Evolutionary conservation across 345 rosid genomes (phyloP).

Genomic region (Boechera divaricarpa): DNA sequence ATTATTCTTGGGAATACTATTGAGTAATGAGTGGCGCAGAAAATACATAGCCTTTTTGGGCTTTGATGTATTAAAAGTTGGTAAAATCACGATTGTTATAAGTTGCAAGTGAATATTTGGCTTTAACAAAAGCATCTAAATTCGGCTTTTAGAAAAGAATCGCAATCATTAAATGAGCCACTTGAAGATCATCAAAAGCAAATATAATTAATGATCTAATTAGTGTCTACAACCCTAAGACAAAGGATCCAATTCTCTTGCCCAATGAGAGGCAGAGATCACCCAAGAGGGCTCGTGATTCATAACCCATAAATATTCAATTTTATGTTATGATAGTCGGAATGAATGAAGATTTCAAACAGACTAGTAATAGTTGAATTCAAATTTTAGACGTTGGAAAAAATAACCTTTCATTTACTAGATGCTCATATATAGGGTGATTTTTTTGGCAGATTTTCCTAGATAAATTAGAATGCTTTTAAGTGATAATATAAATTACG

Average conservation of each 20-base stretch:
- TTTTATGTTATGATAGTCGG: constrained; percentile 12
- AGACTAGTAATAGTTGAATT: neutral
- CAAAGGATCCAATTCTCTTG: constrained; percentile 47
- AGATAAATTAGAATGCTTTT: constrained; percentile 2
- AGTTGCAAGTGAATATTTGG: constrained; percentile 46
- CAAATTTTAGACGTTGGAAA: neutral
- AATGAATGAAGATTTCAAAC: neutral
- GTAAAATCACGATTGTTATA: constrained; percentile 30
- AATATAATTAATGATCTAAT: constrained; percentile 30
- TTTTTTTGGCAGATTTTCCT: neutral
- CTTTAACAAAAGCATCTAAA: constrained; percentile 45
- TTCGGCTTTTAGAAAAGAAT: constrained; percentile 42
- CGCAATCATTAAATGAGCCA: constrained; percentile 45
- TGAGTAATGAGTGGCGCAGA: constrained; percentile 44
- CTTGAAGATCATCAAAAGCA: constrained; percentile 40
- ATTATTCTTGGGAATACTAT: constrained; percentile 13
- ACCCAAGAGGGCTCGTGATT: constrained; percentile 31
- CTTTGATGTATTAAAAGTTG: constrained; percentile 16
- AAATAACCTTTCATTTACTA: constrained; percentile 1
- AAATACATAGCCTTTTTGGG: constrained; percentile 39
- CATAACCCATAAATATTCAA: neutral
- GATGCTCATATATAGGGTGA: neutral
- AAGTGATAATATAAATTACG: neutral
- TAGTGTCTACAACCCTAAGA: constrained; percentile 46
- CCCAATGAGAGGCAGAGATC: constrained; percentile 41